Evolutionary conservation across 1,284 basidiomycete species (phyloP), one percentile per base, ranked within the genome.

Genomic region (Heimioporus punctisporus): DNA sequence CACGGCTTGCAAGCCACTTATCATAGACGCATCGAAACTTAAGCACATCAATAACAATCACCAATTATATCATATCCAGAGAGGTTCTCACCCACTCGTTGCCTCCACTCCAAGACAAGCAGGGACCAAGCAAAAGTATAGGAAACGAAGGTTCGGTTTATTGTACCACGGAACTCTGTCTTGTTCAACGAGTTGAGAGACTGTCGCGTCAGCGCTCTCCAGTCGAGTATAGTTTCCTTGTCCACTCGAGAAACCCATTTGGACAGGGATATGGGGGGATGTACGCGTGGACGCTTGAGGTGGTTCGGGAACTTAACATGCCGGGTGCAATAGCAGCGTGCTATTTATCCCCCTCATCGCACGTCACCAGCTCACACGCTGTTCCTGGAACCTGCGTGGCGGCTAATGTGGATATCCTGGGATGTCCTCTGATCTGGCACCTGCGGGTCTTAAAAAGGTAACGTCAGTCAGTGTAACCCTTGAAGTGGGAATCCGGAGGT

Each of bases 21-120:
- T 17, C 31, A 34, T 34, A 17, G 61, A 50, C 6, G 42, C 25
- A 5, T 65, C 58, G 7, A 63, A 63, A 4, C 63, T 64, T 52
- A 49, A 7, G 7, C 50, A 65, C 54, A 27, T 63, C 31, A 56
- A 24, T n/a, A 39, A 12, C 10, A 7, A 15, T 2, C 6, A 2
- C 39, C 17, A 24, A 43, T 5, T 5, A 4, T 9, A 10, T 27
- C 10, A 30, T 4, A 4, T 19, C 17, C n/a, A 7, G 34, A 26
- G n/a, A 23, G 19, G 19, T n/a, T 17, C 78, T 55, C 54, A 81
- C 81, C 83, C 83, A 61, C 77, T 80, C 2, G 82, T 84, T 81
- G 84, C 82, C 62, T 84, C 82, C 19, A 83, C 82, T 28, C 82
- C 83, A 28, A 85, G 77, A 62, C 81, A 83, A 43, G 82, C 82